Evolutionary conservation across 2,329 filamentous ascomycete species (phyloP), one percentile per base, ranked within the genome.

Genomic region (Penicillium sclerotiorum): DNA sequence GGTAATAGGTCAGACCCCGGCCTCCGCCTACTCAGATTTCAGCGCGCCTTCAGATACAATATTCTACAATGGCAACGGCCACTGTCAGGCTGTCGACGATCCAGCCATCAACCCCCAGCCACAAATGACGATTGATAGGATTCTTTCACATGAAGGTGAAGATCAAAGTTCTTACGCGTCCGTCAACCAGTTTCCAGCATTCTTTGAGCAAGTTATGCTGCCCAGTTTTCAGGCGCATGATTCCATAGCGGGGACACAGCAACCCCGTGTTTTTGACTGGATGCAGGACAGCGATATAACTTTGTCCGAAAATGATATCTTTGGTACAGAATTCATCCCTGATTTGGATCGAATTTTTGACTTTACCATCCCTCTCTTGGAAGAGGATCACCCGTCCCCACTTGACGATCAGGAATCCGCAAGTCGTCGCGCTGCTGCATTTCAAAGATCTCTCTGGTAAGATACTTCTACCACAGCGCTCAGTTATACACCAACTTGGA

Each of bases 131-230:
- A 13, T 54, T 2, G 44, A 47, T 13, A 7, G 17, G 0, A 30
- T 41, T 21, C 8, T 41, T 5, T 13, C 39, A 7, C 8, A 8
- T 9, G 23, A 12, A 3, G 9, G 17, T 9, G 39, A 41, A 3
- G 2, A 30, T 4, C 1, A 9, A 2, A 21, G 1, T 39, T 45
- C 9, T 5, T 48, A 41, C 38, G 35, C 44, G 2, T 35, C 23
- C 8, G 35, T 55, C 8, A 50, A 52, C 15, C 38, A 18, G 4
- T 57, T 55, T 17, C 54, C 54, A 2, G 49, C 49, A 4, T 57
- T 57, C 18, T 57, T 57, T 21, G 54, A 57, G 21, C 54, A 55
- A 18, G 54, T 54, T 21, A 57, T 57, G 54, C 44, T 57, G 1
- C 54, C 54, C 2, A 36, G 22, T 21, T 8, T 50, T 0, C 46